Evolutionary conservation across 148 eudicot species (phyloP).

Genomic region (Oxyria digyna): DNA sequence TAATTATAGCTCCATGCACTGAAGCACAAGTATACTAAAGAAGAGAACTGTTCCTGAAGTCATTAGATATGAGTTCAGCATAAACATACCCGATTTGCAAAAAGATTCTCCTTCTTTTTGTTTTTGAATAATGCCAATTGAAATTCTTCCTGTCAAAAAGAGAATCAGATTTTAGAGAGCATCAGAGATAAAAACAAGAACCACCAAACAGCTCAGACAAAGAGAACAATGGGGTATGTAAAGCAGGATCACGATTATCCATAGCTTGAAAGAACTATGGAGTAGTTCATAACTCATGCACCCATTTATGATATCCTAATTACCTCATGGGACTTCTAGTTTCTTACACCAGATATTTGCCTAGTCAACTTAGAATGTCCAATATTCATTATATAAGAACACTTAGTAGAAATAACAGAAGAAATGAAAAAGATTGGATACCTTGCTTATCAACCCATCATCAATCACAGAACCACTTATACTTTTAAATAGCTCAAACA

Average conservation of each 20-base stretch:
- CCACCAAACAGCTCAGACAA: background rate
- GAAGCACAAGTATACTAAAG: background rate
- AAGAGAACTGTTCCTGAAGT: background rate
- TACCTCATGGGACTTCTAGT: background rate
- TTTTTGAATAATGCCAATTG: conserved; percentile 86
- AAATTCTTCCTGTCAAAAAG: conserved; percentile 69
- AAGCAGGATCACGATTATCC: background rate
- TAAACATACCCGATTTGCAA: conserved; percentile 69
- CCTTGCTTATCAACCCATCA: conserved; percentile 96
- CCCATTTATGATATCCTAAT: background rate
- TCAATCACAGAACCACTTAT: conserved; percentile 86
- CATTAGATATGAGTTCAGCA: background rate
- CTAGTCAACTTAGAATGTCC: background rate
- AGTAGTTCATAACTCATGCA: background rate
- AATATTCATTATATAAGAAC: background rate
- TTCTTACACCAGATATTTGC: background rate
- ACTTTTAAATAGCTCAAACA: conserved; percentile 83
- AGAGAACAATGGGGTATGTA: background rate
- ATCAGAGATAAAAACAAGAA: background rate
- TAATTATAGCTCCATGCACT: background rate
- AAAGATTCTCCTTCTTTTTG: conserved; percentile 84
- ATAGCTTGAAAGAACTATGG: background rate
- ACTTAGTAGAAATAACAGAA: background rate
- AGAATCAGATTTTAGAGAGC: background rate
- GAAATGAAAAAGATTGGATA: conserved; percentile 15